phyloP scores from a whole-genome alignment of 495 filamentous ascomycete genomes.

The Penicillium coprophilum region DNA sequence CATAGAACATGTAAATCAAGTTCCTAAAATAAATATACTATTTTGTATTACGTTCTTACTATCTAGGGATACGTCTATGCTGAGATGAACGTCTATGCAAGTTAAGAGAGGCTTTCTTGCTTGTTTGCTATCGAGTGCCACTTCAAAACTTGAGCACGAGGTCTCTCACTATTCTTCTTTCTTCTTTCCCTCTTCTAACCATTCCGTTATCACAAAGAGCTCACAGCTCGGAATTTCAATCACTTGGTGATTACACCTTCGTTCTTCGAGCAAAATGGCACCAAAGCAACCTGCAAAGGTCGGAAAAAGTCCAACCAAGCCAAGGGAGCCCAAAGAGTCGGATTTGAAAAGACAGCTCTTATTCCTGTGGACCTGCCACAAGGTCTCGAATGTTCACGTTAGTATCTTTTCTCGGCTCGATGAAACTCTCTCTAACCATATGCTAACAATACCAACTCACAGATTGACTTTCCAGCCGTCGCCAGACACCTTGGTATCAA shows the following conservation, averaged over 20 bases:
- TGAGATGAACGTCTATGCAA: neutral
- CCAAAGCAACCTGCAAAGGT: neutral
- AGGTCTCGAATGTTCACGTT: neutral
- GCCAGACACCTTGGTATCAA: neutral
- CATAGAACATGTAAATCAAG: no score
- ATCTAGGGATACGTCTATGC: no score
- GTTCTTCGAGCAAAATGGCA: neutral
- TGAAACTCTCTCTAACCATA: neutral
- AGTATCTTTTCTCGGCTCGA: neutral
- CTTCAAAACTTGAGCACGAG: neutral
- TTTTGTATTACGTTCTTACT: no score
- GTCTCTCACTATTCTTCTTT: neutral
- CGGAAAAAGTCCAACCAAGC: neutral
- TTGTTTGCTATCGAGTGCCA: neutral
- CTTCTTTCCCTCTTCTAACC: neutral
- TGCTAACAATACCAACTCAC: neutral
- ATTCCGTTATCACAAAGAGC: neutral
- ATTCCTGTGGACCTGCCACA: constrained; percentile 1
- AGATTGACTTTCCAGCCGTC: constrained; percentile 1
- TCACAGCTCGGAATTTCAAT: neutral
- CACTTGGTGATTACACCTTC: neutral
- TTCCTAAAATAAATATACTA: no score
- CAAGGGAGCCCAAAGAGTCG: neutral
- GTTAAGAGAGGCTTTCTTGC: neutral
- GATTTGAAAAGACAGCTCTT: constrained; percentile 1